A percentile compares a stretch with the other conserved stretches of the same genome.
phyloP scores from a whole-genome alignment of 2,329 filamentous ascomycete genomes.

The Paraphaeosphaeria sporulosa region DNA sequence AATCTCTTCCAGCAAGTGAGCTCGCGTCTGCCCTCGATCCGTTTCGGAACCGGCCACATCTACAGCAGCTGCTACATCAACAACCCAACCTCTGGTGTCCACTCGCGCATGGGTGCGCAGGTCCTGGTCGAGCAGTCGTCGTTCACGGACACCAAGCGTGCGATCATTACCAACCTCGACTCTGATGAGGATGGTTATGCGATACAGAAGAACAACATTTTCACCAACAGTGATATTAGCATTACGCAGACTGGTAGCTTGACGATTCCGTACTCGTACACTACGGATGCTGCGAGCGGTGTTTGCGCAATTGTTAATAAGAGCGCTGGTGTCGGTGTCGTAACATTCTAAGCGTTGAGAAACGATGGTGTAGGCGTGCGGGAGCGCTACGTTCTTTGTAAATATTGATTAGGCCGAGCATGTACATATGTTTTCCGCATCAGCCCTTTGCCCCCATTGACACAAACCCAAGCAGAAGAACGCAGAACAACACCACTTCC shows the following conservation, averaged over 20 bases:
- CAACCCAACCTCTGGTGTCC: conserved; percentile 49
- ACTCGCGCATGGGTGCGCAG: conserved; percentile 54
- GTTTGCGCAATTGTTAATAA: conserved; percentile 37
- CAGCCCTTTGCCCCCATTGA: too few relatives aligned
- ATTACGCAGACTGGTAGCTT: conserved; percentile 62
- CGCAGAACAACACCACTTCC: neutral
- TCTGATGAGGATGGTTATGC: conserved; percentile 60
- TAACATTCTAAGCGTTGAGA: conserved; percentile 32
- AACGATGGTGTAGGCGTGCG: neutral
- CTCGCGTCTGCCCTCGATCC: conserved; percentile 68
- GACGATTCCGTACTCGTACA: conserved; percentile 63
- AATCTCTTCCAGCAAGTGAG: conserved; percentile 71
- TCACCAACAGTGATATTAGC: conserved; percentile 49
- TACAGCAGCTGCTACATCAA: conserved; percentile 59
- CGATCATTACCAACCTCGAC: conserved; percentile 65
- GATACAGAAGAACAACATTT: conserved; percentile 56
- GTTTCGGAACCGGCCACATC: conserved; percentile 71
- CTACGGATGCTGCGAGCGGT: conserved; percentile 34
- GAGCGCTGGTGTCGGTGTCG: conserved; percentile 42
- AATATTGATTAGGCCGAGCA: neutral
- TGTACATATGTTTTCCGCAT: neutral
- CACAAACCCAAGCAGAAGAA: neutral
- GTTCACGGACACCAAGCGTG: conserved; percentile 65
- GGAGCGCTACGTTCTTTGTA: neutral
- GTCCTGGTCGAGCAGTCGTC: conserved; percentile 56